Evolutionary conservation across 2,329 filamentous ascomycete species (phyloP).

Genomic region (Colletotrichum sp.): DNA sequence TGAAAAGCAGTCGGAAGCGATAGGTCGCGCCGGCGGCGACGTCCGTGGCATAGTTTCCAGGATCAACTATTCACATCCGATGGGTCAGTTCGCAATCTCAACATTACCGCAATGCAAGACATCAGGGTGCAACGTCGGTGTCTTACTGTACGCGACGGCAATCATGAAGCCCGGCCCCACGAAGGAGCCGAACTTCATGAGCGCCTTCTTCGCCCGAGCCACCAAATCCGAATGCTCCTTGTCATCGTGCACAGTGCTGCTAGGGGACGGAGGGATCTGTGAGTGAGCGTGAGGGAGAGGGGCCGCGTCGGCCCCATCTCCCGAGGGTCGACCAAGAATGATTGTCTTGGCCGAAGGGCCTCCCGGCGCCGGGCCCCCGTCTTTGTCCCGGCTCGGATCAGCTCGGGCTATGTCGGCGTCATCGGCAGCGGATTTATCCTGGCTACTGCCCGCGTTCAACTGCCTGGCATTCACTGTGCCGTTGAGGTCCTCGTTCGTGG

Average conservation of each 20-base stretch:
- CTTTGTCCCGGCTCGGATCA: background rate
- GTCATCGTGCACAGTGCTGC: background rate
- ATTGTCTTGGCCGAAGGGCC: conserved; percentile 2
- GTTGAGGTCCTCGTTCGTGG: conserved; percentile 52
- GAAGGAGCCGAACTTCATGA: conserved; percentile 60
- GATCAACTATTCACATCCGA: conserved; percentile 47
- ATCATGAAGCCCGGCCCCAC: conserved; percentile 73
- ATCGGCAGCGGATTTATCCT: background rate
- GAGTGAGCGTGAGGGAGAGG: conserved; percentile 13
- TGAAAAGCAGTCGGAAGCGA: conserved; percentile 69
- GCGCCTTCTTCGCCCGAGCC: conserved; percentile 24
- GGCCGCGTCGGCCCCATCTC: conserved; percentile 9
- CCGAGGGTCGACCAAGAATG: conserved; percentile 15
- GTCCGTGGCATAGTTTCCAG: conserved; percentile 74
- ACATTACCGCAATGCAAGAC: background rate
- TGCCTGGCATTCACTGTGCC: conserved; percentile 40
- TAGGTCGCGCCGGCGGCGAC: conserved; percentile 72
- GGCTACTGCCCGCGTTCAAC: background rate
- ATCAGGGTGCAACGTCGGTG: background rate
- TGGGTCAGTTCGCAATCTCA: background rate
- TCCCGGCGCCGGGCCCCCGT: background rate
- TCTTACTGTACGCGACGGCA: conserved; percentile 61
- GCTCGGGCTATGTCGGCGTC: background rate
- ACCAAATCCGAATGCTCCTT: background rate
- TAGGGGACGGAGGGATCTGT: background rate